Base-by-base conservation (phyloP, 2,329 filamentous ascomycete species). In the Pseudogymnoascus sp. region DNA sequence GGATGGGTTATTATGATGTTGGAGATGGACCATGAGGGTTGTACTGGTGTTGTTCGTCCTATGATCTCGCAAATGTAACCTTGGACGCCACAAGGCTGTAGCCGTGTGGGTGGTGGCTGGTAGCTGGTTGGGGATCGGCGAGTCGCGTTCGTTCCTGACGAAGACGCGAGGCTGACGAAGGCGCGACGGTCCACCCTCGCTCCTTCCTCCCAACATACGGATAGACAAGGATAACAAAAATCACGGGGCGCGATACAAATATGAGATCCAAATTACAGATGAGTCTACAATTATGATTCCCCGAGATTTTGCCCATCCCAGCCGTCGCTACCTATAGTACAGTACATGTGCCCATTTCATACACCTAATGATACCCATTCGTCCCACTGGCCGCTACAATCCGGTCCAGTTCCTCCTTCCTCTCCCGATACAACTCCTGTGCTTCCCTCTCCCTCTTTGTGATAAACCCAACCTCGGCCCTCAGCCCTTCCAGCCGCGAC, bases 401-500 rank as follows among this genome's bases (percentile, higher is more conserved):
- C 25, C 49, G 49, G 25, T 87, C 84, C 67, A 97, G 74, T 79
- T 97, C 94, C 55, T 92, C 90, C 75, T 84, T 91, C 64, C 86
- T 84, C 66, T 77, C 79, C 68, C 90, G 83, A 73, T 94, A 99
- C 69, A 88, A 74, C 66, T 97, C 92, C 76, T 99, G 94, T 5
- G 91, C 92, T 76, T 97, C 91, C 63, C 92, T 82, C 78, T 97
- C 93, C 66, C 93, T 81, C 69, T 85, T 85, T 68, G 86, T 90
- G 8, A 97, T 83, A 69, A 90, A 90, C 5, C 80, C 83, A 22
- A 96, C 92, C 73, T 97, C 92, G n/a, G 90, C 88, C 60, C 92
- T 84, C 63, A 97, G 76, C 9, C 82, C 81, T 67, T 89, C 89
- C 60, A 97, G 77, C 30, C 94, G 82, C 62, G 85, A 82, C 52